Conservation (phyloP, 2,329 filamentous ascomycete genomes). For the Colletotrichum lentis region DNA sequence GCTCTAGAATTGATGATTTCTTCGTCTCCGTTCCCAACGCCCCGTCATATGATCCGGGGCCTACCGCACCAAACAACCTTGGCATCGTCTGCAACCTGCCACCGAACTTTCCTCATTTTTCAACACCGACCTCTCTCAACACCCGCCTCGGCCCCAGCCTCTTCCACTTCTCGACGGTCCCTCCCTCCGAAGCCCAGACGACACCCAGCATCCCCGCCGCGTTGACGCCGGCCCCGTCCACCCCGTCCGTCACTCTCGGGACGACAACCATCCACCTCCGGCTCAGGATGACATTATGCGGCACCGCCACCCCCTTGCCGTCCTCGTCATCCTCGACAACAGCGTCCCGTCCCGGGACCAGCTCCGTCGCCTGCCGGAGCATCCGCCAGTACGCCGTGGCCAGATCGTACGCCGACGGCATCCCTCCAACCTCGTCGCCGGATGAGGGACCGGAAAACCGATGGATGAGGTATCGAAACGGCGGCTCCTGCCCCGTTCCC, state of each 20-base stretch:
- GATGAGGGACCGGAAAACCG: constrained; percentile 41
- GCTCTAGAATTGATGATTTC: neutral
- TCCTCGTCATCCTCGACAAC: constrained; percentile 10
- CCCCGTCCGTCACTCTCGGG: constrained; percentile 49
- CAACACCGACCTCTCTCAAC: constrained; percentile 49
- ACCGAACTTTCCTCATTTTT: neutral
- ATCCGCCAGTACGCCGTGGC: constrained; percentile 43
- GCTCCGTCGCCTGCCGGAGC: constrained; percentile 39
- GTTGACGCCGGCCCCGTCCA: constrained; percentile 53
- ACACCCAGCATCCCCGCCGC: constrained; percentile 58
- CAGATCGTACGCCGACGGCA: constrained; percentile 28
- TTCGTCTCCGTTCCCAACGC: neutral
- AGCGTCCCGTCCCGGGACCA: constrained; percentile 18
- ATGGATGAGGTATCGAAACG: constrained; percentile 49
- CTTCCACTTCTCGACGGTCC: constrained; percentile 47
- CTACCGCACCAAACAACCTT: neutral
- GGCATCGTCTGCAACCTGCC: too few relatives aligned
- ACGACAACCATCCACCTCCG: constrained; percentile 57
- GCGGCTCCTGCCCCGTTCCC: constrained; percentile 40
- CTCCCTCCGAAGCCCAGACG: constrained; percentile 46
- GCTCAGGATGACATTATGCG: constrained; percentile 58
- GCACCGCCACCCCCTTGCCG: constrained; percentile 39
- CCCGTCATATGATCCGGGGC: neutral
- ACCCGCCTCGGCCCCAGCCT: constrained; percentile 48
- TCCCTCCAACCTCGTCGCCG: neutral